Evolutionary conservation across 2,329 filamentous ascomycete genomes (phyloP), one percentile per base, ranked within the genome.

Genomic region (Exophiala calicioides): DNA sequence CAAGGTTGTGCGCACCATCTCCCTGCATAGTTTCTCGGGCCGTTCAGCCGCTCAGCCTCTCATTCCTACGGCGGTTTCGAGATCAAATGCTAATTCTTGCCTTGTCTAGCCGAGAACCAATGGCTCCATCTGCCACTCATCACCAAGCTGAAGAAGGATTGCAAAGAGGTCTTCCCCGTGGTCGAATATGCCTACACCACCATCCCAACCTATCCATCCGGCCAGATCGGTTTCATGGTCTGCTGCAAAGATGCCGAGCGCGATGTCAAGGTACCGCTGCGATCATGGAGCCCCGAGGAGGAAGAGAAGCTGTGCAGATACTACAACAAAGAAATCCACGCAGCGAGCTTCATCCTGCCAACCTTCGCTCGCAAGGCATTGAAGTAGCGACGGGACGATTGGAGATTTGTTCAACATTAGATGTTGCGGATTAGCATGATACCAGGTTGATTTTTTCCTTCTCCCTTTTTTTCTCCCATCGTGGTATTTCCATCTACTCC

Each of bases 171-270:
- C 71, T 98, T 98, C 85, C 90, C 93, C 58, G 88, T 88, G 55
- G 93, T 87, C 70, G 93, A 98, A 77, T 98, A 97, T 76, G 93
- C 88, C 62, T 98, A 96, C 82, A 97, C 72, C 65, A 97, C 91
- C 64, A 98, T 98, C 72, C 93, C 93, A 50, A 98, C 93, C 67
- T 98, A 98, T 79, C 93, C 93, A 59, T 95, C 89, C 47, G 93
- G 93, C 68, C 93, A 98, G 78, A 98, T 98, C 65, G 93, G 93
- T 68, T 98, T 98, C 85, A 96, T 98, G 90, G 88, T 98, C 67
- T 97, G 93, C 84, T 88, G 80, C 85, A 97, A 98, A 83, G 91
- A 97, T 68, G 76, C 83, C 68, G 82, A 73, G 66, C 82, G 84
- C 69, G 81, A 98, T 73, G 80, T 97, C 67, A 88, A 81, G 71